A percentile compares a stretch with the other conserved stretches of the same genome.
Conservation (phyloP, 108 stramenopile genomes). For the Nitzschia sp. region DNA sequence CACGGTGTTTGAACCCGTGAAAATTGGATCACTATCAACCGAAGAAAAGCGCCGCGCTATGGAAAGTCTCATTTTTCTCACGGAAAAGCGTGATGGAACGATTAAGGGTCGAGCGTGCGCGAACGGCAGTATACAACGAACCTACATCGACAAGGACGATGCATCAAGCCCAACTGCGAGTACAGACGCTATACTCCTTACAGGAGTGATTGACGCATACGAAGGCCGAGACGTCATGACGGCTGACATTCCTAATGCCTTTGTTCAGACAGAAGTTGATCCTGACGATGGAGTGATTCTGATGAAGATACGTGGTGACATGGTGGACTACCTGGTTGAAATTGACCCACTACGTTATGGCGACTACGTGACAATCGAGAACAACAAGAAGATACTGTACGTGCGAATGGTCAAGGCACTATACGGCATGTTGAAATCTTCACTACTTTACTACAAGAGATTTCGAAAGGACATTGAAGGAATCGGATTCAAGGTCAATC, state of each 20-base stretch:
- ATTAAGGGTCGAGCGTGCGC: constrained; percentile 37
- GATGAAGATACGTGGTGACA: constrained; percentile 15
- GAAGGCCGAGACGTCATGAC: constrained; percentile 43
- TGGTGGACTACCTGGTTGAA: constrained; percentile 33
- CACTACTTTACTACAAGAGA: constrained; percentile 39
- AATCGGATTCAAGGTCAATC: constrained; percentile 52
- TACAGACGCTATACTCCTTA: constrained; percentile 32
- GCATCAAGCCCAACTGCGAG: constrained; percentile 34
- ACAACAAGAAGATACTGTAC: constrained; percentile 35
- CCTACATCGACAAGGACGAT: constrained; percentile 30
- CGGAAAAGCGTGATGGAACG: constrained; percentile 32
- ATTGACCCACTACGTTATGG: constrained; percentile 27
- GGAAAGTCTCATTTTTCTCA: constrained; percentile 38
- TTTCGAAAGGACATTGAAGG: constrained; percentile 12
- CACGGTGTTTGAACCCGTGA: constrained; percentile 26
- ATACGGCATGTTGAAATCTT: constrained; percentile 39
- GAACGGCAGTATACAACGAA: constrained; percentile 38
- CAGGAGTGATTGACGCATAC: constrained; percentile 45
- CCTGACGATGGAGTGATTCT: constrained; percentile 20
- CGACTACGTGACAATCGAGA: constrained; percentile 23
- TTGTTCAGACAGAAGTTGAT: constrained; percentile 42
- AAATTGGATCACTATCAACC: constrained; percentile 12
- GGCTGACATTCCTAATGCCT: constrained; percentile 46
- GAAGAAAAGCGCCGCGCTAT: constrained; percentile 16
- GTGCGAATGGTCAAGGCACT: constrained; percentile 47